phyloP scores from a whole-genome alignment of 2,329 filamentous ascomycete genomes.

The Pseudogymnoascus destructans region DNA sequence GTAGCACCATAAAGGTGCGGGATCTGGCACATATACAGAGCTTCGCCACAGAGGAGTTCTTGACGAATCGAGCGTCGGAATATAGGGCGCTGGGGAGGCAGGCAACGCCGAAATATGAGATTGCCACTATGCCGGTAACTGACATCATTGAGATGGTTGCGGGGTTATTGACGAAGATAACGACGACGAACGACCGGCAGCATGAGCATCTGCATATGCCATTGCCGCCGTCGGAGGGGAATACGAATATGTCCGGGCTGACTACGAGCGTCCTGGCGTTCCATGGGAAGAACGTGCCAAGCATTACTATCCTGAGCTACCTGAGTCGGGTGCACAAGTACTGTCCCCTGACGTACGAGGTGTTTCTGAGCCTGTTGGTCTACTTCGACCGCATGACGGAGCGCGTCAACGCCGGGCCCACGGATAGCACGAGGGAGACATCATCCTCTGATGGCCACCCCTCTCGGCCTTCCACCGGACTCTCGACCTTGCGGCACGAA shows the following conservation, averaged over 20 bases:
- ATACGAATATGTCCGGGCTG: constrained; percentile 45
- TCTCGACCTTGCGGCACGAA: background rate
- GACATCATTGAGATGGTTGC: constrained; percentile 99
- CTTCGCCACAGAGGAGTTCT: constrained; percentile 66
- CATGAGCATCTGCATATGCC: constrained; percentile 80
- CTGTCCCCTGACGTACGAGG: constrained; percentile 95
- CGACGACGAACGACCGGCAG: constrained; percentile 86
- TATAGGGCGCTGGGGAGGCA: background rate
- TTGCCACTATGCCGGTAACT: constrained; percentile 91
- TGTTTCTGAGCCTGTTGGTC: constrained; percentile 86
- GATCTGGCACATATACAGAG: constrained; percentile 85
- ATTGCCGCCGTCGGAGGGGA: constrained; percentile 43
- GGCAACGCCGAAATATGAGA: constrained; percentile 57
- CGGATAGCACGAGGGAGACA: background rate
- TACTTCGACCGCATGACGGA: constrained; percentile 99
- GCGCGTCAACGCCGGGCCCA: constrained; percentile 70
- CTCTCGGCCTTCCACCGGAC: background rate
- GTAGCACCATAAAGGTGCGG: constrained; percentile 58
- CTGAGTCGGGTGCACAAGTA: constrained; percentile 95
- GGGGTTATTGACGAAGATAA: constrained; percentile 90
- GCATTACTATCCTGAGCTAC: constrained; percentile 93
- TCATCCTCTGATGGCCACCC: background rate
- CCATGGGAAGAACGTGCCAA: constrained; percentile 94
- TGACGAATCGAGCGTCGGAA: constrained; percentile 43
- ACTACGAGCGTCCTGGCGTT: constrained; percentile 77